phyloP scores from a whole-genome alignment of 371 early-diverging fungal genomes.

The Sporodiniella umbellata region DNA sequence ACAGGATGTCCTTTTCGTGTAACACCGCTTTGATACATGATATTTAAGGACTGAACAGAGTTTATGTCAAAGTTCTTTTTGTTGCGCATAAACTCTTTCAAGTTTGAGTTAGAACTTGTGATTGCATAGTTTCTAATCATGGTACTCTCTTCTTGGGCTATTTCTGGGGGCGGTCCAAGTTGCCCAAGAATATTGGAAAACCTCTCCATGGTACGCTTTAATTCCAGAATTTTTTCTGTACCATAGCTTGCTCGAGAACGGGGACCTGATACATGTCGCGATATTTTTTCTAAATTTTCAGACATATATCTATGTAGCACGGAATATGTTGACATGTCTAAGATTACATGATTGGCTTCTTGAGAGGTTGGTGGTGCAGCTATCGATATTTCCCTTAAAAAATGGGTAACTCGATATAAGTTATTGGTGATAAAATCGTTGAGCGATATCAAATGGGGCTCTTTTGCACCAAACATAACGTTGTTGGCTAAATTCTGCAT shows the following conservation, averaged over 20 bases:
- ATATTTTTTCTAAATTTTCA: slow-evolving; percentile 39
- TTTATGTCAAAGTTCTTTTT: slow-evolving; percentile 60
- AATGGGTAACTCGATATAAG: slow-evolving; percentile 56
- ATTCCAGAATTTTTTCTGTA: slow-evolving; percentile 22
- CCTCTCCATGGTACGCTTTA: slow-evolving; percentile 62
- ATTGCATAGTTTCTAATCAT: slow-evolving; percentile 34
- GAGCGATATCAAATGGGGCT: slow-evolving; percentile 79
- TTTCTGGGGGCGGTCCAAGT: slow-evolving; percentile 76
- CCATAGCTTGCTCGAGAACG: slow-evolving; percentile 12
- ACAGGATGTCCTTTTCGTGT: slow-evolving; percentile 76
- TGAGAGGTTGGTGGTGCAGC: slow-evolving; percentile 5
- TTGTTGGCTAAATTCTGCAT: slow-evolving; percentile 94
- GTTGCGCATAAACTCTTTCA: slow-evolving; percentile 72
- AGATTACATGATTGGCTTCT: slow-evolving; percentile 5
- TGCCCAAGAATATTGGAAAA: slow-evolving; percentile 80
- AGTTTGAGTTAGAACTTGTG: slow-evolving; percentile 46
- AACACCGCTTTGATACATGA: slow-evolving; percentile 75
- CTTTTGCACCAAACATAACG: slow-evolving; percentile 91
- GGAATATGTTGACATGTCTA: slow-evolving; percentile 44
- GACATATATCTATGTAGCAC: slow-evolving; percentile 35
- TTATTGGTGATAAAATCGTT: slow-evolving; percentile 79
- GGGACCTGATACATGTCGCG: slow-evolving; percentile 24
- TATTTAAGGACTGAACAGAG: slow-evolving; percentile 51
- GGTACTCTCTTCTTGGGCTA: slow-evolving; percentile 33
- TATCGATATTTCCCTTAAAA: slow-evolving; percentile 53